These are phyloP conservation scores for Hymenoscyphus salicellus DNA, from an alignment of 2,329 filamentous ascomycete genomes.

Conservation along the genomic window DNA sequence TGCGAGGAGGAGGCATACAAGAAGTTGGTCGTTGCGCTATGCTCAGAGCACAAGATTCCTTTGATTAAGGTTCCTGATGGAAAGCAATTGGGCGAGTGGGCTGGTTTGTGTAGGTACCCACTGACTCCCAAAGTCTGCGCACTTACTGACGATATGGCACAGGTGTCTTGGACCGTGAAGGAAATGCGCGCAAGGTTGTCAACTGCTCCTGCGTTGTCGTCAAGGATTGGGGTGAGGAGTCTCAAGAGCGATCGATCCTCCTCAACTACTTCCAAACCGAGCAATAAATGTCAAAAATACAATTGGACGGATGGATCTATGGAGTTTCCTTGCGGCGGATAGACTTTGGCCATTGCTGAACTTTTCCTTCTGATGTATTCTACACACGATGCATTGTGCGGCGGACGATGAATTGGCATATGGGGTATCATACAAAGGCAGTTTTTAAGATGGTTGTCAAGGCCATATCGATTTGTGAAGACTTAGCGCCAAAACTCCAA, in stretches of 20 bases:
- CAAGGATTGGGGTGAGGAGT: constrained; percentile 99
- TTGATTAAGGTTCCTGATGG: constrained; percentile 99
- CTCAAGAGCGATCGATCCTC: constrained; percentile 95
- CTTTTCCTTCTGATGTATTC: constrained; percentile 34
- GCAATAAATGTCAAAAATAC: constrained; percentile 50
- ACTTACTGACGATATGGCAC: constrained; percentile 21
- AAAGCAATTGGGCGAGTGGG: constrained; percentile 99
- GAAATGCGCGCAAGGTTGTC: constrained; percentile 99
- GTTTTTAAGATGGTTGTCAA: constrained; percentile 1
- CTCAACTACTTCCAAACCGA: constrained; percentile 99
- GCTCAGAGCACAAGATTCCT: constrained; percentile 99
- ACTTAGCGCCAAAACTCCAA: constrained; percentile 8
- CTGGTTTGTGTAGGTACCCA: constrained; percentile 85
- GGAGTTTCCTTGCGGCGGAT: constrained; percentile 33
- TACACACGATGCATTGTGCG: constrained; percentile 33
- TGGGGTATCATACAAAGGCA: constrained; percentile 17
- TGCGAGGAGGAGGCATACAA: constrained; percentile 99
- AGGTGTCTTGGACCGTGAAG: constrained; percentile 99
- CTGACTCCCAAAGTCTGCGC: constrained; percentile 6
- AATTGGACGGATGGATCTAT: constrained; percentile 21
- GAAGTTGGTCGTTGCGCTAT: constrained; percentile 98
- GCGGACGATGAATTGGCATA: constrained; percentile 34
- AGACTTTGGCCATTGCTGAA: constrained; percentile 31
- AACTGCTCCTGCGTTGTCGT: constrained; percentile 99
- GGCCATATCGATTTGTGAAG: constrained; percentile 7